Evolutionary conservation across 1,284 basidiomycete species (phyloP).

Genomic region (Papiliotrema fonsecae): DNA sequence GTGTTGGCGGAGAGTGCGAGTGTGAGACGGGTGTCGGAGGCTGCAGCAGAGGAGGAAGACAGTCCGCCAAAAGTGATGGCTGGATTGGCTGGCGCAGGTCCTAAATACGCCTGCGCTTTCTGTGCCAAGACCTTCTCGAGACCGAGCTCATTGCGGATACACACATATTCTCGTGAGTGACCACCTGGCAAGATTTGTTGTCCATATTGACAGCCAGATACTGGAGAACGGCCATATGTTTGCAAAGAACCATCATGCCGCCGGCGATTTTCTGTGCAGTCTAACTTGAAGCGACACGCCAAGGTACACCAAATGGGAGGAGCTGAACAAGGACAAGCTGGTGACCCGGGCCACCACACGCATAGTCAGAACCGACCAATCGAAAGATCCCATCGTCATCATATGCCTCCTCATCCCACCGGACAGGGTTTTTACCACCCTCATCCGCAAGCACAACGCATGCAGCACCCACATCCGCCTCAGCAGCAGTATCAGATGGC

Average conservation of each 20-base stretch:
- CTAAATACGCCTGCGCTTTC: conserved; percentile 41
- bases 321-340: no score
- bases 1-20: conserved; percentile 36
- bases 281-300: conserved; percentile 45
- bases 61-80: conserved; percentile 4
- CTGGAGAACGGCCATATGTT: conserved; percentile 43
- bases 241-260: conserved; percentile 40
- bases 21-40: conserved; percentile 31
- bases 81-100: conserved; percentile 15
- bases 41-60: conserved; percentile 15
- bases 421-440: background rate
- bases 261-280: conserved; percentile 44
- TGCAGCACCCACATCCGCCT: conserved; percentile 2
- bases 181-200: background rate
- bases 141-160: conserved; percentile 41
- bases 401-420: background rate
- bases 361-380: background rate
- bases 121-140: conserved; percentile 44
- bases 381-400: background rate
- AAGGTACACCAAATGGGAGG: conserved; percentile 40
- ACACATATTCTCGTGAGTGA: conserved; percentile 44
- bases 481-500: background rate
- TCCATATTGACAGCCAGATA: conserved; percentile 22
- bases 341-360: background rate
- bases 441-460: background rate